A percentile compares a stretch with the other conserved stretches of the same genome.
These are phyloP conservation scores for Citropsis articulata DNA, from an alignment of 345 rosid genomes.

Conservation along the genomic window DNA sequence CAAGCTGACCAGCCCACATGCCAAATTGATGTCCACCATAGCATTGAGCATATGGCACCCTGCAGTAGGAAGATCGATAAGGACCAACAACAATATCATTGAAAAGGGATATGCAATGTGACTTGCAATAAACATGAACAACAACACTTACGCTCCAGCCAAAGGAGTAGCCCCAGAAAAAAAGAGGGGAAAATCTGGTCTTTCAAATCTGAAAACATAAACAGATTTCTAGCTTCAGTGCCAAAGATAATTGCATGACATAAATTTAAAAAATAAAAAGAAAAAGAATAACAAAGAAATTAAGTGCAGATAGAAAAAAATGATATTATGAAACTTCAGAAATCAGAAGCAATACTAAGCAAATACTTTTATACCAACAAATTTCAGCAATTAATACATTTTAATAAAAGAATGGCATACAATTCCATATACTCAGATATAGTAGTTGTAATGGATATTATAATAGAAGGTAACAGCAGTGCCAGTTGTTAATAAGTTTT, in stretches of 20 bases:
- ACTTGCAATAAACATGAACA: constrained; percentile 1
- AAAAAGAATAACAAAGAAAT: not conserved
- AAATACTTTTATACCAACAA: not conserved
- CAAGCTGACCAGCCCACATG: constrained; percentile 98
- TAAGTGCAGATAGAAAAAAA: not conserved
- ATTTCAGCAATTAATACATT: not conserved
- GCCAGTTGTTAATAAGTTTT: not conserved
- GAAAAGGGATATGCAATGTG: not conserved
- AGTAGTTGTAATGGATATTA: not conserved
- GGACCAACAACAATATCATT: not conserved
- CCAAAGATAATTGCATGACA: not conserved
- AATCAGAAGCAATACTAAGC: not conserved
- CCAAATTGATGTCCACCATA: constrained; percentile 99
- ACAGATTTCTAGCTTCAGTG: not conserved
- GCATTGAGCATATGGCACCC: constrained; percentile 87
- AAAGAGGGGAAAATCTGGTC: constrained; percentile 75
- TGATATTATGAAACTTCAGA: not conserved
- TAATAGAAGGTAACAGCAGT: not conserved
- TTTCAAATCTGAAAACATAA: constrained; percentile 62
- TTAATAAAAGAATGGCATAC: too few relatives aligned
- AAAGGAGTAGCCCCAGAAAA: constrained; percentile 76
- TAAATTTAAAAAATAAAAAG: constrained; percentile 6
- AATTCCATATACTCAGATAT: not conserved
- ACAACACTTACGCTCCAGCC: constrained; percentile 67
- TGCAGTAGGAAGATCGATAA: constrained; percentile 27